These are phyloP conservation scores for Cystobasidium ongulense DNA, from an alignment of 768 basidiomycete species.

Conservation along the genomic window DNA sequence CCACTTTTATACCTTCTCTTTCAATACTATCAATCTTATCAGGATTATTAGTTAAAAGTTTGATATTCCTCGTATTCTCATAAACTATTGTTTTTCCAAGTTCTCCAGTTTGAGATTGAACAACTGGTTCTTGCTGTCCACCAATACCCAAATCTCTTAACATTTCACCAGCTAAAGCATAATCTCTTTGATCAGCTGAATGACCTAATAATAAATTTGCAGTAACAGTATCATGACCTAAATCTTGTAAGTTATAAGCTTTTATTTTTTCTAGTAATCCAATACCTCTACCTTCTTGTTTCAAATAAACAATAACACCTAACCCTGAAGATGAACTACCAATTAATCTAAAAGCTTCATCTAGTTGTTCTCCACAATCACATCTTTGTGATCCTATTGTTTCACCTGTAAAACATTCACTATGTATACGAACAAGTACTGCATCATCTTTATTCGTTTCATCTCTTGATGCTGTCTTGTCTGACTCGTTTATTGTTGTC, in stretches of 20 bases:
- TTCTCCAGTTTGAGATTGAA: too few species aligned
- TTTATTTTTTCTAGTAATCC: slow-evolving; percentile 89
- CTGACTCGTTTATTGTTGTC: slow-evolving; percentile 31
- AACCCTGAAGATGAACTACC: slow-evolving; percentile 62
- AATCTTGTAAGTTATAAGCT: slow-evolving; percentile 94
- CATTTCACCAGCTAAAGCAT: slow-evolving; percentile 84
- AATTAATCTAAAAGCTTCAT: slow-evolving; percentile 89
- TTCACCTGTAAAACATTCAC: slow-evolving; percentile 97
- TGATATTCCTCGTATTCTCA: slow-evolving; percentile 50
- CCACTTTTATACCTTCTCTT: slow-evolving; percentile 68
- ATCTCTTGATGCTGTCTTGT: slow-evolving; percentile 6
- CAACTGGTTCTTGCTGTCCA: too few species aligned
- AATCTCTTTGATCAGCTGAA: slow-evolving; percentile 83
- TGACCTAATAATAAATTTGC: slow-evolving; percentile 94
- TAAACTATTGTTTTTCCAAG: slow-evolving; percentile 46
- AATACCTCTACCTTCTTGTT: slow-evolving; percentile 96
- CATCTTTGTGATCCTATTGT: slow-evolving; percentile 97
- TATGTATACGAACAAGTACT: slow-evolving; percentile 89
- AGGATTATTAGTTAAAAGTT: slow-evolving; percentile 92
- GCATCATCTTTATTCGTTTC: slow-evolving; percentile 45
- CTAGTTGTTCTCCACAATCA: slow-evolving; percentile 96
- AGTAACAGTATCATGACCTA: slow-evolving; percentile 97
- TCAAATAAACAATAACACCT: slow-evolving; percentile 86
- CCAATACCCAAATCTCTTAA: slow-evolving; percentile 64
- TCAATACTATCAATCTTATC: slow-evolving; percentile 86